These are phyloP conservation scores for Mycena citricolor DNA, from an alignment of 1,284 basidiomycete genomes.

Conservation along the genomic window DNA sequence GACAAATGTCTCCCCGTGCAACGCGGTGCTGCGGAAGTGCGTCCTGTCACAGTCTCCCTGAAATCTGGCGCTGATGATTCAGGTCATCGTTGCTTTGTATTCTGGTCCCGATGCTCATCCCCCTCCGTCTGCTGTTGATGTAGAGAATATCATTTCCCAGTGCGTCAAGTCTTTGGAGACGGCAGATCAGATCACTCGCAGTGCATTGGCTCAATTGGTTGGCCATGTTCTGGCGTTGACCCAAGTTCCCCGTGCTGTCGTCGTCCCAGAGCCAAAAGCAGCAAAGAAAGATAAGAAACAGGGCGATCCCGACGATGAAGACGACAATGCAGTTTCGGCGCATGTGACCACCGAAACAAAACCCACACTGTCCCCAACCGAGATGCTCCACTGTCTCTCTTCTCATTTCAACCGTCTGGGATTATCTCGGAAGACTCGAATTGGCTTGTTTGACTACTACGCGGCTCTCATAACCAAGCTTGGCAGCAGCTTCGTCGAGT, in stretches of 20 bases:
- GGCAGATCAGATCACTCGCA: constrained; percentile 84
- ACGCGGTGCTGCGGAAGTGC: constrained; percentile 78
- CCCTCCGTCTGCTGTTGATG: constrained; percentile 52
- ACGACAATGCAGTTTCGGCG: constrained; percentile 36
- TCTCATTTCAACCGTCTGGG: constrained; percentile 76
- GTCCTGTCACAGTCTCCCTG: constrained; percentile 20
- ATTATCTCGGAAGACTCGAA: constrained; percentile 67
- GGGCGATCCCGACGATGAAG: constrained; percentile 57
- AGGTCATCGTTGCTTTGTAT: constrained; percentile 71
- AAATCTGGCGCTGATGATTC: constrained; percentile 11
- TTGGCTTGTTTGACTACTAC: constrained; percentile 91
- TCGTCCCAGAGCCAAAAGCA: constrained; percentile 53
- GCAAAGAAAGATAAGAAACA: constrained; percentile 57
- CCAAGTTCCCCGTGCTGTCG: constrained; percentile 67
- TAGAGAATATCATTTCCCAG: constrained; percentile 73
- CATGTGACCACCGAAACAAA: constrained; percentile 62
- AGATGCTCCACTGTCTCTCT: constrained; percentile 85
- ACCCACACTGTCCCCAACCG: constrained; percentile 71
- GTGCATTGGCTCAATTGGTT: constrained; percentile 75
- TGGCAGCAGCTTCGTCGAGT: constrained; percentile 79
- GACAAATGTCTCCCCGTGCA: constrained; percentile 90
- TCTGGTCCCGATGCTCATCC: constrained; percentile 55
- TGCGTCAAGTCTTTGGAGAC: constrained; percentile 79
- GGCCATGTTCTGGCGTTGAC: constrained; percentile 86
- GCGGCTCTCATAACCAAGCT: constrained; percentile 75